These are phyloP conservation scores for Leptographium lundbergii DNA, from an alignment of 2,329 filamentous ascomycete genomes.

Conservation along the genomic window DNA sequence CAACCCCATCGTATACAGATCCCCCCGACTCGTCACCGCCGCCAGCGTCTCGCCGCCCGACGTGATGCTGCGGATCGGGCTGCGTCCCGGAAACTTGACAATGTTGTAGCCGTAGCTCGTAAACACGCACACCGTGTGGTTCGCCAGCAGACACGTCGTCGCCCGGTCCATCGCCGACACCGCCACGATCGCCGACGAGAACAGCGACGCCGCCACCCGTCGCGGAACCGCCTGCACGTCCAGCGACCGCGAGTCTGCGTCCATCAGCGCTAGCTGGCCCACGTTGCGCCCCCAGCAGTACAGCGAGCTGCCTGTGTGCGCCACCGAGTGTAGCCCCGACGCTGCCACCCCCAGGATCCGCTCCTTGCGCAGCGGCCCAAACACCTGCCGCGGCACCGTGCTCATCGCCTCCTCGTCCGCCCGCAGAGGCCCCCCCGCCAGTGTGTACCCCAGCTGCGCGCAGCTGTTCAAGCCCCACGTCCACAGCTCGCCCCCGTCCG, in stretches of 20 bases:
- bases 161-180: slow-evolving; percentile 85
- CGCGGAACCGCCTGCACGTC: slow-evolving; percentile 72
- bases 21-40: slow-evolving; percentile 70
- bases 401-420: slow-evolving; percentile 74
- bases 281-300: slow-evolving; percentile 95
- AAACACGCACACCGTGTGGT: slow-evolving; percentile 84
- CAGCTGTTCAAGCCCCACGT: slow-evolving; percentile 86
- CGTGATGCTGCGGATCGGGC: slow-evolving; percentile 57
- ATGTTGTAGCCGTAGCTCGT: slow-evolving; percentile 94
- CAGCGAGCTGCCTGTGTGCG: slow-evolving; percentile 66
- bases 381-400: slow-evolving; percentile 72
- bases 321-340: slow-evolving; percentile 83
- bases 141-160: slow-evolving; percentile 73
- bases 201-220: slow-evolving; percentile 76
- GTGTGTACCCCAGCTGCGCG: slow-evolving; percentile 73
- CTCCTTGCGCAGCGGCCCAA: slow-evolving; percentile 83
- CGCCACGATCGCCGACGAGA: slow-evolving; percentile 58
- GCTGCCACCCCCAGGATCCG: slow-evolving; percentile 69
- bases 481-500: slow-evolving; percentile 78
- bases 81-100: slow-evolving; percentile 53
- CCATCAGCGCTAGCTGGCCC: slow-evolving; percentile 85
- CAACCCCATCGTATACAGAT: slow-evolving; percentile 76
- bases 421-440: slow-evolving; percentile 45
- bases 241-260: slow-evolving; percentile 84
- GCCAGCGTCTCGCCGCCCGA: slow-evolving; percentile 87